Percentiles rank a stretch among this genome's conserved stretches.
Conservation (phyloP, 805 yeast genomes). For the Saccharomycopsis javanensis region DNA sequence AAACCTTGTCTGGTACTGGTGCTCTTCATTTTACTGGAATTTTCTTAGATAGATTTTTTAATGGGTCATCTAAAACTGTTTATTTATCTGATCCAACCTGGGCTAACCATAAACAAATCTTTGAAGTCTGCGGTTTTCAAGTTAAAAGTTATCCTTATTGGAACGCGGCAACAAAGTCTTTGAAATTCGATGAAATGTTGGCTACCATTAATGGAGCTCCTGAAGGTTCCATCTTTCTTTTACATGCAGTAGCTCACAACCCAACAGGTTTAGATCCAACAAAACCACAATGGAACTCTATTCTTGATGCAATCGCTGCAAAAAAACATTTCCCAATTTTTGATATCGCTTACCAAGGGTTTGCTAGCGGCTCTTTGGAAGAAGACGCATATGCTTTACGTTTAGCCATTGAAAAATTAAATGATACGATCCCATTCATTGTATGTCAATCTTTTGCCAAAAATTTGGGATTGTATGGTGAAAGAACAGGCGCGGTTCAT, state of each 20-base stretch:
- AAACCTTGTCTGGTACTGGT: conserved; percentile 93
- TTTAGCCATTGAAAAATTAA: conserved; percentile 33
- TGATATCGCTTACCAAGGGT: conserved; percentile 95
- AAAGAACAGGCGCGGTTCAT: conserved; percentile 68
- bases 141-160: conserved; percentile 78
- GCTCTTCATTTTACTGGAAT: conserved; percentile 80
- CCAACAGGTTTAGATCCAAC: conserved; percentile 95
- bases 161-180: conserved; percentile 58
- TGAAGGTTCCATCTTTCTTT: conserved; percentile 29
- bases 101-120: conserved; percentile 91
- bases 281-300: conserved; percentile 67
- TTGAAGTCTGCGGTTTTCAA: conserved; percentile 56
- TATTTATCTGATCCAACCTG: conserved; percentile 90
- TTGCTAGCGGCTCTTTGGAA: conserved; percentile 75
- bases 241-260: conserved; percentile 95
- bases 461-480: conserved; percentile 93
- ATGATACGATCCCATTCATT: conserved; percentile 18
- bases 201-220: conserved; percentile 48
- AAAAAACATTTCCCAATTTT: conserved; percentile 67
- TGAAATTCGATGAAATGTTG: conserved; percentile 64
- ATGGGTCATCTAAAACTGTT: conserved; percentile 28
- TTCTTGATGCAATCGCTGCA: conserved; percentile 50
- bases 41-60: conserved; percentile 46
- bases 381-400: conserved; percentile 56
- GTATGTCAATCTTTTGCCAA: conserved; percentile 90